phyloP scores from a whole-genome alignment of 345 rosid species.

The Erucastrum elatum region DNA sequence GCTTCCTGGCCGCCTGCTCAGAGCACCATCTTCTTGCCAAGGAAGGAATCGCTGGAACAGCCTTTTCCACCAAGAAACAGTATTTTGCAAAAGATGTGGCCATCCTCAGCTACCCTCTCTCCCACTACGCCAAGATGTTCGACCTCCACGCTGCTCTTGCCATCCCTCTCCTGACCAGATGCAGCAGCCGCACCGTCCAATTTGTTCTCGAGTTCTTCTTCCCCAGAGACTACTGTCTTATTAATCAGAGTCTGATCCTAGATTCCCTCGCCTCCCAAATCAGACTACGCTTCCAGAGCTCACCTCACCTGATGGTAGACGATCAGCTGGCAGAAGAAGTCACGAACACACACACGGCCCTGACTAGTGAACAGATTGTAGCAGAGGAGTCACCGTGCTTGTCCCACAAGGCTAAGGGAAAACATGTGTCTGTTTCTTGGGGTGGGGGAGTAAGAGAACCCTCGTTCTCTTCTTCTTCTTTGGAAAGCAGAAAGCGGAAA shows the following conservation, averaged over 20 bases:
- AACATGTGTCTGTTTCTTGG: slow-evolving; percentile 56
- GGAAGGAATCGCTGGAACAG: slow-evolving; percentile 80
- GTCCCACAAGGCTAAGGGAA: slow-evolving; percentile 57
- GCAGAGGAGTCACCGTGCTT: slow-evolving; percentile 40
- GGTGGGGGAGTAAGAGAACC: slow-evolving; percentile 55
- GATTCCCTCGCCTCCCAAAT: slow-evolving; percentile 48
- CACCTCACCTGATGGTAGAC: slow-evolving; percentile 54
- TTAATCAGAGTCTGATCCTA: slow-evolving; percentile 48
- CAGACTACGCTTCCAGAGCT: slow-evolving; percentile 50
- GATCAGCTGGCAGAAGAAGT: slow-evolving; percentile 51
- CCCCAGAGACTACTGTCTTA: slow-evolving; percentile 64
- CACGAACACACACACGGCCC: slow-evolving; percentile 36
- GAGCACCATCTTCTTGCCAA: slow-evolving; percentile 69
- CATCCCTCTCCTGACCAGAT: slow-evolving; percentile 55
- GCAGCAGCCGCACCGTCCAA: slow-evolving; percentile 48
- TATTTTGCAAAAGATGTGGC: slow-evolving; percentile 66
- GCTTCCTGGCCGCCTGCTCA: slow-evolving; percentile 67
- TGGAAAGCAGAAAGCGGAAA: slow-evolving; percentile 53
- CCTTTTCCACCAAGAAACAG: slow-evolving; percentile 55
- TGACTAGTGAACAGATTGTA: slow-evolving; percentile 26
- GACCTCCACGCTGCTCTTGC: slow-evolving; percentile 71
- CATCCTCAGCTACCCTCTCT: slow-evolving; percentile 71
- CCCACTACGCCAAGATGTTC: slow-evolving; percentile 81
- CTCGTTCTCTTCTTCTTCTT: slow-evolving; percentile 39
- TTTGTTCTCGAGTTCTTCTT: slow-evolving; percentile 81